A percentile compares a stretch with the other conserved stretches of the same genome.
Conservation (phyloP, 176 grass and related monocot genomes). For the Pontederia paniculata region DNA sequence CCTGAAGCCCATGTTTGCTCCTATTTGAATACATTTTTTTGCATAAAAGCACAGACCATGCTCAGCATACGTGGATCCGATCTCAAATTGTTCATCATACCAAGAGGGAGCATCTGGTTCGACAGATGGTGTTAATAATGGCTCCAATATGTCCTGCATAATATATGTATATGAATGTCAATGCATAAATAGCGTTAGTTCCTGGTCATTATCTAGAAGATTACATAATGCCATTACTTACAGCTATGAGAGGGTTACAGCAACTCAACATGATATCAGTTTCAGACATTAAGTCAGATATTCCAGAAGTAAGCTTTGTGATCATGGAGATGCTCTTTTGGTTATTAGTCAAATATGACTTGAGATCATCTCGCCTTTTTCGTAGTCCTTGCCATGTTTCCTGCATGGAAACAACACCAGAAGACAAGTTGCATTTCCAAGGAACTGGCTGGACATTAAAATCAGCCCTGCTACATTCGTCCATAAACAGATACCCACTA, state of each 20-base stretch:
- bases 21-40: slow-evolving; percentile 23
- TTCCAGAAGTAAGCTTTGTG: slow-evolving; percentile 40
- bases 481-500: slow-evolving; percentile 58
- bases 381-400: slow-evolving; percentile 76
- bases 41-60: slow-evolving; percentile 62
- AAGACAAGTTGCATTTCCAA: slow-evolving; percentile 31
- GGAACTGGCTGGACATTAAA: slow-evolving; percentile 30
- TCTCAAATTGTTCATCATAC: slow-evolving; percentile 51
- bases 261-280: slow-evolving; percentile 59
- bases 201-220: not conserved
- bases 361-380: slow-evolving; percentile 32
- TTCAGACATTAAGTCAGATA: slow-evolving; percentile 71
- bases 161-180: slow-evolving; percentile 15
- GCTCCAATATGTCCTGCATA: slow-evolving; percentile 64
- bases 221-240: slow-evolving; percentile 14
- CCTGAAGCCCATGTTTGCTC: slow-evolving; percentile 6
- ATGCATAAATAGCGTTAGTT: not conserved
- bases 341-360: slow-evolving; percentile 29
- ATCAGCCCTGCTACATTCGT: slow-evolving; percentile 78
- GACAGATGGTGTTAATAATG: slow-evolving; percentile 30
- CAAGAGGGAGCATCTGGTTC: slow-evolving; percentile 55
- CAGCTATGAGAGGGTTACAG: slow-evolving; percentile 40
- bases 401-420: slow-evolving; percentile 35
- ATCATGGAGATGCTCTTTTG: slow-evolving; percentile 31
- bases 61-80: slow-evolving; percentile 71